phyloP scores from a whole-genome alignment of 225 moss, liverwort and hornwort genomes.

The Rhytidiadelphus loreus region DNA sequence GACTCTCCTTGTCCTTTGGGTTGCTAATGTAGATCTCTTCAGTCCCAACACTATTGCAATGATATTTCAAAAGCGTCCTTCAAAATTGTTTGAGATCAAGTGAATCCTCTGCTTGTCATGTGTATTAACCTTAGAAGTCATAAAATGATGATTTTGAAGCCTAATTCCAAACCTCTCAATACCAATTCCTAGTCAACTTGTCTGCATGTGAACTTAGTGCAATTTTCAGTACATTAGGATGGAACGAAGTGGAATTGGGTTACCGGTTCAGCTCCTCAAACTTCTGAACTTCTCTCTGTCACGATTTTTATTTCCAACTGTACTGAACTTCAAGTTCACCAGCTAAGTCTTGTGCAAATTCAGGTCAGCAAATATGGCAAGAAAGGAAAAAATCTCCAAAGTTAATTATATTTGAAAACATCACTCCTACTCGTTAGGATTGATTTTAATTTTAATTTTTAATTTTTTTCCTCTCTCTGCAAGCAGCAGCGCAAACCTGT shows the following conservation, averaged over 20 bases:
- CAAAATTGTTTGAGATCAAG: not conserved
- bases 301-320: not conserved
- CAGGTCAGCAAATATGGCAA: not conserved
- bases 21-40: too few relatives aligned
- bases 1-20: not conserved
- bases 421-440: too few relatives aligned
- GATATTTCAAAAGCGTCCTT: too few relatives aligned
- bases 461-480: too few relatives aligned
- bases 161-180: not conserved
- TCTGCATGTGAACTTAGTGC: too few relatives aligned
- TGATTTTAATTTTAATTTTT: too few relatives aligned
- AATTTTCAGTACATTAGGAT: too few relatives aligned
- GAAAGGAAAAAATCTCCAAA: not conserved
- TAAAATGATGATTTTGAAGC: not conserved
- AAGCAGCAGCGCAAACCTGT: too few relatives aligned
- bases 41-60: too few relatives aligned
- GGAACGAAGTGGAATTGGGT: too few relatives aligned
- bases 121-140: not conserved
- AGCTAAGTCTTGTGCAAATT: not conserved
- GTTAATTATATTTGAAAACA: not conserved
- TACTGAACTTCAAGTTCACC: not conserved
- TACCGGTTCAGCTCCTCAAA: not conserved
- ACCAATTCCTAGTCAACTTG: accelerated
- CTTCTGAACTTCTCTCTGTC: not conserved
- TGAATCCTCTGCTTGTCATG: not conserved